Percentiles rank a stretch among this genome's conserved stretches.
Evolutionary conservation across 257 asterid genomes (phyloP).

Genomic region (Gardenia jasminoides): DNA sequence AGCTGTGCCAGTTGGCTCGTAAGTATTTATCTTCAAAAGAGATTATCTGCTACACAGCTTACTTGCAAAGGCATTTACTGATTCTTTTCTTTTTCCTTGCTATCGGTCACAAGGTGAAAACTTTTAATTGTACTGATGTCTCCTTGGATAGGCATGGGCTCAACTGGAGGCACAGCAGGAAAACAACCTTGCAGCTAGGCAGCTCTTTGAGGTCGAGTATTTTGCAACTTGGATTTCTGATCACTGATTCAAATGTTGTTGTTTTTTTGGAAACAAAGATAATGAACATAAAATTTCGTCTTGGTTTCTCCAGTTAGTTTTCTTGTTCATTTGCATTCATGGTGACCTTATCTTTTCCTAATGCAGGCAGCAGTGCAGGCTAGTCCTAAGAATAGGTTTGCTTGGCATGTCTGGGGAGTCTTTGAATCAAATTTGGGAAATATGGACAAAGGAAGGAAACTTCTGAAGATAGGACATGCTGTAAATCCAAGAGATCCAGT

Average conservation of each 20-base stretch:
- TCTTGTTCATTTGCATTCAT: background rate
- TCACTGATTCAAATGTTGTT: background rate
- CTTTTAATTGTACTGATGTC: background rate
- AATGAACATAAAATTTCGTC: background rate
- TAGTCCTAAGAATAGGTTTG: conserved; percentile 93
- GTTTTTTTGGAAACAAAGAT: conserved; percentile 1
- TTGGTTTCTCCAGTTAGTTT: background rate
- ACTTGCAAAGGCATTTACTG: background rate
- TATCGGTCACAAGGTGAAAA: background rate
- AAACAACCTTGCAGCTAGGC: conserved; percentile 57
- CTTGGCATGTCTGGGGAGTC: conserved; percentile 99
- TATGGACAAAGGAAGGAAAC: conserved; percentile 73
- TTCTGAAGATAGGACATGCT: conserved; percentile 77
- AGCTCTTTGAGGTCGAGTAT: conserved; percentile 66
- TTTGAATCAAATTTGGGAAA: conserved; percentile 75
- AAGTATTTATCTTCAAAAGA: conserved; percentile 32
- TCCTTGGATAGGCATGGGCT: conserved; percentile 81
- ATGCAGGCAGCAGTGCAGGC: conserved; percentile 89
- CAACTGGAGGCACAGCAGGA: conserved; percentile 89
- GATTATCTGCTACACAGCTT: background rate
- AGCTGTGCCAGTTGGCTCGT: conserved; percentile 99
- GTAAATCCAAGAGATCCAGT: conserved; percentile 96
- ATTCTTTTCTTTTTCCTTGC: background rate
- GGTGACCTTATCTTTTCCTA: conserved; percentile 1
- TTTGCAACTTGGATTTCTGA: conserved; percentile 2